These are phyloP conservation scores for Globisporangium apiculatum DNA, from an alignment of 352 stramenopile genomes.

Conservation along the genomic window DNA sequence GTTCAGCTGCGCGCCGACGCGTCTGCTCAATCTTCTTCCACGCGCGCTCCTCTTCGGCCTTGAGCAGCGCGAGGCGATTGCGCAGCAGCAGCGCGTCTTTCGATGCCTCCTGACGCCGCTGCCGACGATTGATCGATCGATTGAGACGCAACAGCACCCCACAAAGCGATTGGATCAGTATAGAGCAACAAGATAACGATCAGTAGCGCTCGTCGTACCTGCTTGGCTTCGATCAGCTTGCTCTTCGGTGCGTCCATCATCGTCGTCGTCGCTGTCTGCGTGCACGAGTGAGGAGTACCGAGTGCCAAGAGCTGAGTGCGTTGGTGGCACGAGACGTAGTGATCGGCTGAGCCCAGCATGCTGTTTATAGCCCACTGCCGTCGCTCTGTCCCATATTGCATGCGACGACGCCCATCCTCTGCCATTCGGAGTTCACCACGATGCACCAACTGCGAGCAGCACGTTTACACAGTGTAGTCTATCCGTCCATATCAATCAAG, in stretches of 20 bases:
- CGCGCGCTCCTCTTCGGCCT: slow-evolving; percentile 72
- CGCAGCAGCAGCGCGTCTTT: slow-evolving; percentile 67
- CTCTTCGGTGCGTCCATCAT: slow-evolving; percentile 53
- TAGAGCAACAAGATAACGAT: not conserved
- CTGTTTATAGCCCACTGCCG: not conserved
- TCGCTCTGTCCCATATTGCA: no score
- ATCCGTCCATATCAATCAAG: no score
- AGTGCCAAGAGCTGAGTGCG: no score
- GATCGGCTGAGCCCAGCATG: not conserved
- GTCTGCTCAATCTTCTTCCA: slow-evolving; percentile 87
- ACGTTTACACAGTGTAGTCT: no score
- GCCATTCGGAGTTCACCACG: not conserved
- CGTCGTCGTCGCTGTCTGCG: not conserved
- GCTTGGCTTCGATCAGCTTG: slow-evolving; percentile 71
- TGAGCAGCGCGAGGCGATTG: slow-evolving; percentile 78
- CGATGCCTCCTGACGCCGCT: slow-evolving; percentile 71
- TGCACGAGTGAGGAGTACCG: not conserved
- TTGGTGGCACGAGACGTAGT: not conserved
- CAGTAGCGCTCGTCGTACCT: slow-evolving; percentile 22
- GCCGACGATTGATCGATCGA: not conserved
- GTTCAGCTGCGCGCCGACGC: slow-evolving; percentile 53
- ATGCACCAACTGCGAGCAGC: not conserved
- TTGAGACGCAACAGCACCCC: no score
- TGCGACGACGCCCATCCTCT: no score
- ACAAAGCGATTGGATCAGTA: no score